Percentiles rank a stretch among this genome's conserved stretches.
Evolutionary conservation across 2,329 filamentous ascomycete genomes (phyloP).

Genomic region (Stenocarpella maydis): DNA sequence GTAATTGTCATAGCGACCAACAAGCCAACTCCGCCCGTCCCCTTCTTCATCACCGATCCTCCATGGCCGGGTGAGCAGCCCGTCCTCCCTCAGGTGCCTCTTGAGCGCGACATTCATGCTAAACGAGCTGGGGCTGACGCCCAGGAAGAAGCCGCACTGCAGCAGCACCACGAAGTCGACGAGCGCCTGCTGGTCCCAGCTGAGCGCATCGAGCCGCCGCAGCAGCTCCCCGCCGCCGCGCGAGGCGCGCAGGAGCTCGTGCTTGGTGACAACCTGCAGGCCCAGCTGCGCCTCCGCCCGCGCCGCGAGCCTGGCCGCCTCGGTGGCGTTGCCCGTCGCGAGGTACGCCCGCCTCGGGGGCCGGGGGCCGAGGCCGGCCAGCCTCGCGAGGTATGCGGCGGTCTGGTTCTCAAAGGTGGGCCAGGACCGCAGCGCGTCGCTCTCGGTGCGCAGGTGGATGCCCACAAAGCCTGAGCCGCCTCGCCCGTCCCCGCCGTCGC

Average conservation of each 20-base stretch:
- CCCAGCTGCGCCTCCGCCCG: slow-evolving; percentile 44
- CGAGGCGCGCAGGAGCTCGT: slow-evolving; percentile 44
- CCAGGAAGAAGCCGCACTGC: slow-evolving; percentile 51
- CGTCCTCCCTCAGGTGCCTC: slow-evolving; percentile 51
- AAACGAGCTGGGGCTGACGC: slow-evolving; percentile 57
- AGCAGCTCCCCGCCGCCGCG: slow-evolving; percentile 39
- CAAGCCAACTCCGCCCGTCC: slow-evolving; percentile 52
- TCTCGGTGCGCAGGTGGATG: slow-evolving; percentile 58
- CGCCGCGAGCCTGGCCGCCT: slow-evolving; percentile 49
- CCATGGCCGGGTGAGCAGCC: slow-evolving; percentile 53
- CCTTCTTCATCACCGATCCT: slow-evolving; percentile 50
- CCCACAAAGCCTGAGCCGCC: slow-evolving; percentile 45
- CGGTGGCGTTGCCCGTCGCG: slow-evolving; percentile 54
- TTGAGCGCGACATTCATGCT: slow-evolving; percentile 57
- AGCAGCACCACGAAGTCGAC: slow-evolving; percentile 53
- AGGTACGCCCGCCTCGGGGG: slow-evolving; percentile 49
- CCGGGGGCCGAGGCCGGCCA: slow-evolving; percentile 38
- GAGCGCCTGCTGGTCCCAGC: slow-evolving; percentile 55
- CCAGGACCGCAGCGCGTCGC: slow-evolving; percentile 56
- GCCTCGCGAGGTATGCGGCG: slow-evolving; percentile 49
- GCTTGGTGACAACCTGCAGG: slow-evolving; percentile 50
- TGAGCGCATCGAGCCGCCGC: slow-evolving; percentile 47
- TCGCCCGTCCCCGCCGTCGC: slow-evolving; percentile 1
- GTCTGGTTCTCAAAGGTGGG: slow-evolving; percentile 53
- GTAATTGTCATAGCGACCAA: slow-evolving; percentile 54